Percentiles rank a stretch among this genome's conserved stretches.
These are phyloP conservation scores for Leccinum longicurvipes DNA, from an alignment of 768 basidiomycete genomes.

Conservation along the genomic window DNA sequence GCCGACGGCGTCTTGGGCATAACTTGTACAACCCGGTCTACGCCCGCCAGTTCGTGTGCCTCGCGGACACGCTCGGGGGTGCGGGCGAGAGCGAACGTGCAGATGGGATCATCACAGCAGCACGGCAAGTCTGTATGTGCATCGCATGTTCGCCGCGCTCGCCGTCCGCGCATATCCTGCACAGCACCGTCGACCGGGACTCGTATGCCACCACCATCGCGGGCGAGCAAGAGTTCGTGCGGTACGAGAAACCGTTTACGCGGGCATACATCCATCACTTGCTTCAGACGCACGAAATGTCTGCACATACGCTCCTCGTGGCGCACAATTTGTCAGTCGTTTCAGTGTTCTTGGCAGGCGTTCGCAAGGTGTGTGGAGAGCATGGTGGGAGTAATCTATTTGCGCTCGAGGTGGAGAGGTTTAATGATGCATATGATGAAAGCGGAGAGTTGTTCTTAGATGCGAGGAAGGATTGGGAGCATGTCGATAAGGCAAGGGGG, in stretches of 20 bases:
- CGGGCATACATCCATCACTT: slow-evolving; percentile 82
- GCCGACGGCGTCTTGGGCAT: slow-evolving; percentile 48
- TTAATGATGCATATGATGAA: slow-evolving; percentile 52
- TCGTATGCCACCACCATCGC: slow-evolving; percentile 12
- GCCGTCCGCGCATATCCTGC: slow-evolving; percentile 36
- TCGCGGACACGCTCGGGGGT: slow-evolving; percentile 40
- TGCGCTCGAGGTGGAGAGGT: slow-evolving; percentile 46
- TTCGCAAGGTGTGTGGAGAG: slow-evolving; percentile 38
- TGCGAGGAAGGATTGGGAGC: slow-evolving; percentile 56
- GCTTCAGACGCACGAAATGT: slow-evolving; percentile 88
- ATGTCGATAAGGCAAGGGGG: slow-evolving; percentile 67
- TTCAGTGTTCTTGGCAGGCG: slow-evolving; percentile 57
- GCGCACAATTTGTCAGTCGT: slow-evolving; percentile 75
- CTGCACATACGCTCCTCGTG: slow-evolving; percentile 69
- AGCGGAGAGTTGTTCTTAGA: slow-evolving; percentile 42
- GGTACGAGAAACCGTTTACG: slow-evolving; percentile 34
- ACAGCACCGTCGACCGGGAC: slow-evolving; percentile 42
- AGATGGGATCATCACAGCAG: background rate
- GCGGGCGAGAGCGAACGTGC: slow-evolving; percentile 4
- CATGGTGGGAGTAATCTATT: slow-evolving; percentile 24
- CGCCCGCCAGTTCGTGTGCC: slow-evolving; percentile 54
- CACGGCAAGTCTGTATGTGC: slow-evolving; percentile 42
- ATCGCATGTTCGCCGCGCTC: slow-evolving; percentile 51
- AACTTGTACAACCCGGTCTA: slow-evolving; percentile 66
- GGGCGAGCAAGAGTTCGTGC: background rate